phyloP scores from a whole-genome alignment of 1,284 basidiomycete species.

The Ganoderma boninense region DNA sequence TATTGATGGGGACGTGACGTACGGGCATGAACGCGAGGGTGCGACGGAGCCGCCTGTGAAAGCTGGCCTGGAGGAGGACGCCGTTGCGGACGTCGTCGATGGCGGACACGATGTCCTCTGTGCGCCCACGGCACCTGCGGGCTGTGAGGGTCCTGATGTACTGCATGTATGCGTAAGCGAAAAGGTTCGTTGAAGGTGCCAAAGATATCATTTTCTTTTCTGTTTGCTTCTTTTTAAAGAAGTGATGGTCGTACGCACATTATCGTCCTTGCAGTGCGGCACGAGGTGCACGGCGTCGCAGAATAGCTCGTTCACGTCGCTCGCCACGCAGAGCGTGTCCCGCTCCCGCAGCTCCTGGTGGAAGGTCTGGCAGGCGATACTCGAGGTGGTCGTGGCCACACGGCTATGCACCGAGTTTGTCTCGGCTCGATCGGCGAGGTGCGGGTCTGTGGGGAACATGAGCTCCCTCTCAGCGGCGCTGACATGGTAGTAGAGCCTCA shows the following conservation, averaged over 20 bases:
- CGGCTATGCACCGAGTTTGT: background rate
- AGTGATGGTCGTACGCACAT: background rate
- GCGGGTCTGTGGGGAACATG: background rate
- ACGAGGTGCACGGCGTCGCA: background rate
- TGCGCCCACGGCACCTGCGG: background rate
- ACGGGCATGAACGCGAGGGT: background rate
- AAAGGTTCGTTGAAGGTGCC: no score
- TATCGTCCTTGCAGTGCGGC: background rate
- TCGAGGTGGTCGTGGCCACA: background rate
- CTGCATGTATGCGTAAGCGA: background rate
- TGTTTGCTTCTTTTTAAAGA: no score
- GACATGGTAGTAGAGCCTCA: background rate
- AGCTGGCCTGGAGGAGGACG: background rate
- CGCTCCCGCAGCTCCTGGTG: background rate
- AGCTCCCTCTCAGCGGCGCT: background rate
- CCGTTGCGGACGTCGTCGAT: slow-evolving; percentile 1
- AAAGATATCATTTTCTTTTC: no score
- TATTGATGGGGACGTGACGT: background rate
- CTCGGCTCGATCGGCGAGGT: background rate
- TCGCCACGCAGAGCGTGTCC: background rate
- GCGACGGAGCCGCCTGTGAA: background rate
- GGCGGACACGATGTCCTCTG: background rate
- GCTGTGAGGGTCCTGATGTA: background rate
- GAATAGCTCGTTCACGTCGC: background rate
- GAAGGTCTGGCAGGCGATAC: background rate